Conservation (phyloP, 352 stramenopile genomes). For the Globisporangium mamillatum region DNA sequence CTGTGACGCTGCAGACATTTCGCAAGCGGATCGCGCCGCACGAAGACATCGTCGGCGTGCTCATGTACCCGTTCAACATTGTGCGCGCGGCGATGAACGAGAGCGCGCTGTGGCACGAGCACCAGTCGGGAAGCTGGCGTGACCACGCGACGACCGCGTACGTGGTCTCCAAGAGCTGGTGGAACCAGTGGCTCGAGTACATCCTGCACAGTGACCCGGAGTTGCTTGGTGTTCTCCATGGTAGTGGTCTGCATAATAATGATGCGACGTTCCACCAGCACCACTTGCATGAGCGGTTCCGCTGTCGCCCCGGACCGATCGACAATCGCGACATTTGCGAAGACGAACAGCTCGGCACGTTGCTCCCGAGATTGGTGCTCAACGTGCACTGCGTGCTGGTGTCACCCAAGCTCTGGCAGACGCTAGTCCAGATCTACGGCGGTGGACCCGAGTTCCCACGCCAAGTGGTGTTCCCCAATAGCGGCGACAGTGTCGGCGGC, state of each 20-base stretch:
- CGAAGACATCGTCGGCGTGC: slow-evolving; percentile 39
- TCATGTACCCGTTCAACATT: slow-evolving; percentile 61
- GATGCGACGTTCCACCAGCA: slow-evolving; percentile 4
- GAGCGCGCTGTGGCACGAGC: slow-evolving; percentile 31
- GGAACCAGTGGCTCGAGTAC: slow-evolving; percentile 51
- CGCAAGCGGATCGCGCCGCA: slow-evolving; percentile 20
- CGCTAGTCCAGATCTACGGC: slow-evolving; percentile 49
- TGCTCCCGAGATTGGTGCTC: slow-evolving; percentile 30
- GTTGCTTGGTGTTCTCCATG: slow-evolving; percentile 4
- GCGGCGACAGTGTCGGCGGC: background rate
- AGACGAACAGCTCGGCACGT: slow-evolving; percentile 35
- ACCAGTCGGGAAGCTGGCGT: slow-evolving; percentile 36
- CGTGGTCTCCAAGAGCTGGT: slow-evolving; percentile 53
- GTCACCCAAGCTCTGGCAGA: slow-evolving; percentile 38
- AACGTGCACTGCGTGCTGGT: slow-evolving; percentile 52
- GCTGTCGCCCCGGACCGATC: slow-evolving; percentile 42
- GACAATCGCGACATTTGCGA: slow-evolving; percentile 38
- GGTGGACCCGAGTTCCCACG: slow-evolving; percentile 55
- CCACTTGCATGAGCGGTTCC: slow-evolving; percentile 16
- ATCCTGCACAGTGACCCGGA: slow-evolving; percentile 15
- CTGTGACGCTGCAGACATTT: slow-evolving; percentile 26
- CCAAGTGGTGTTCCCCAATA: slow-evolving; percentile 26
- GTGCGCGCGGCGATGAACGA: slow-evolving; percentile 44
- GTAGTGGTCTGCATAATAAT: background rate
- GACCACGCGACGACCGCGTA: slow-evolving; percentile 38